These are phyloP conservation scores for Cyclotella baltica DNA, from an alignment of 108 stramenopile species.

Conservation along the genomic window DNA sequence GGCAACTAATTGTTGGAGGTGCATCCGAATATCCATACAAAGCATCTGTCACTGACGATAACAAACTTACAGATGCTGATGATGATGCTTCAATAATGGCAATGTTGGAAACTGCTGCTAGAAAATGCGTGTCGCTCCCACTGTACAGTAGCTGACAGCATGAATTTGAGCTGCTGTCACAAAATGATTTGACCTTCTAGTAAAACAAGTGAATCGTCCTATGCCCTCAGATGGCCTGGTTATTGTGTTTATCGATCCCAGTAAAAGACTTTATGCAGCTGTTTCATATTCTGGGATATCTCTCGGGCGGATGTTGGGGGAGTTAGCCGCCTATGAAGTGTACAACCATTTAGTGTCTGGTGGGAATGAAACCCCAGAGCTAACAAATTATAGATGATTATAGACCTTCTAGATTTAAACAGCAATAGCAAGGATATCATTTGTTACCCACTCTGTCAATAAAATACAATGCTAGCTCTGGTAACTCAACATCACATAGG, in stretches of 20 bases:
- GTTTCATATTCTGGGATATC: conserved; percentile 76
- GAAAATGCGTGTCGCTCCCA: conserved; percentile 5
- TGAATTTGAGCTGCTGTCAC: conserved; percentile 18
- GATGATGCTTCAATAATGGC: conserved; percentile 10
- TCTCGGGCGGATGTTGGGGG: conserved; percentile 61
- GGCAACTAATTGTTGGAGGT: conserved; percentile 64
- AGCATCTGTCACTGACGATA: too few relatives aligned
- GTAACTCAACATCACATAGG: conserved; percentile 32
- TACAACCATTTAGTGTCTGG: conserved; percentile 1
- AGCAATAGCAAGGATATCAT: background rate
- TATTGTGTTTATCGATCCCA: conserved; percentile 43
- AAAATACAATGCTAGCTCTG: conserved; percentile 30
- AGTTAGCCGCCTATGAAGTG: conserved; percentile 63
- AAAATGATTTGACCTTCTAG: conserved; percentile 10
- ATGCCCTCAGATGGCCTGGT: conserved; percentile 77
- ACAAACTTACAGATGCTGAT: conserved; percentile 1
- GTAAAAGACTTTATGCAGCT: conserved; percentile 43
- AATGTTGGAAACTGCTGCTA: conserved; percentile 33
- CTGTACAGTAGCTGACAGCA: too few relatives aligned
- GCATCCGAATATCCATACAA: background rate
- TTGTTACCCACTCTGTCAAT: conserved; percentile 39
- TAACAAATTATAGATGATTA: conserved; percentile 43
- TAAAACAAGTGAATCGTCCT: conserved; percentile 61
- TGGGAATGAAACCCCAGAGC: conserved; percentile 7
- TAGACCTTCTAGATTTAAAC: conserved; percentile 53